These are phyloP conservation scores for Aspergillus novoparasiticus DNA, from an alignment of 2,329 filamentous ascomycete species.

Conservation along the genomic window DNA sequence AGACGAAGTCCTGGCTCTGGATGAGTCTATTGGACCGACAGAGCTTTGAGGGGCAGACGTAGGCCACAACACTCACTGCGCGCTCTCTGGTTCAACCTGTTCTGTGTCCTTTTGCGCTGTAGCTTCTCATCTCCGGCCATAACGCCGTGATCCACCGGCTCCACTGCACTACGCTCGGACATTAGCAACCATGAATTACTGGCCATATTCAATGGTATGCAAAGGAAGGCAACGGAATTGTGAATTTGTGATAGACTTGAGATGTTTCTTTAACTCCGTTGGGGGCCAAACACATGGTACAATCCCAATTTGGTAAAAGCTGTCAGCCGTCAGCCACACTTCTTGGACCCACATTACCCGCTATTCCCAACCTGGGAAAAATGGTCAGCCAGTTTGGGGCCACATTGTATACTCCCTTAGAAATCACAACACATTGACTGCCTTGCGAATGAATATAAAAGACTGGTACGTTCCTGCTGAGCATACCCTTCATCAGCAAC, in stretches of 20 bases:
- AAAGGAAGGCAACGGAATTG: too few relatives aligned
- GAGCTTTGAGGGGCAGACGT: not conserved
- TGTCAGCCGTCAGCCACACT: not conserved
- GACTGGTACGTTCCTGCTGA: fast-evolving
- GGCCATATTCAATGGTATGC: not conserved
- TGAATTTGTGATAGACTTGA: too few relatives aligned
- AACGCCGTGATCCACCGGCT: not conserved
- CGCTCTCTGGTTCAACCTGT: constrained; percentile 19
- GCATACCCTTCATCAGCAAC: not conserved
- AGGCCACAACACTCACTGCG: constrained; percentile 12
- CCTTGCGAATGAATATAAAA: not conserved
- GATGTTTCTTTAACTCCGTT: not conserved
- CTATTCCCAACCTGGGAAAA: not conserved
- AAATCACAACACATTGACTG: too few relatives aligned
- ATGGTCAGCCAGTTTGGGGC: not conserved
- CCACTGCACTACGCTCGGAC: not conserved
- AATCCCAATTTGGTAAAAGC: not conserved
- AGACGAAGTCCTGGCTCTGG: constrained; percentile 9
- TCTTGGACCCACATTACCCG: too few relatives aligned
- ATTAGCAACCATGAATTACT: not conserved
- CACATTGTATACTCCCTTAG: too few relatives aligned
- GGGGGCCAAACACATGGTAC: not conserved
- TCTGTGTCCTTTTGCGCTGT: constrained; percentile 17
- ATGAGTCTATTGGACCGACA: not conserved
- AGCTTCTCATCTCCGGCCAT: constrained; percentile 3